Percentiles rank a stretch among this genome's conserved stretches.
Evolutionary conservation across 2,329 filamentous ascomycete genomes (phyloP).

Genomic region (Seiridium unicorne): DNA sequence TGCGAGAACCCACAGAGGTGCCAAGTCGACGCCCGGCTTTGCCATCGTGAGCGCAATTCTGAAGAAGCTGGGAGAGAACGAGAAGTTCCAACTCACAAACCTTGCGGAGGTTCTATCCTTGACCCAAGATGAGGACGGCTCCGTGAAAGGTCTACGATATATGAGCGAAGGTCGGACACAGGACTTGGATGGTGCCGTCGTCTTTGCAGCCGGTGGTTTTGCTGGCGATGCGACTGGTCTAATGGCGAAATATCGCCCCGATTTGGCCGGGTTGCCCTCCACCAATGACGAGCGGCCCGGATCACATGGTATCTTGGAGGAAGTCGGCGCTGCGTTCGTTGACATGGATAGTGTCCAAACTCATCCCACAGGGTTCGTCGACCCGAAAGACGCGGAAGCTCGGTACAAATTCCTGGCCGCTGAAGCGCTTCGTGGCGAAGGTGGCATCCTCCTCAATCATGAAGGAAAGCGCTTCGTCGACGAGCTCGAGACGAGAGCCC

Average conservation of each 20-base stretch:
- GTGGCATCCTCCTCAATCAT: conserved; percentile 51
- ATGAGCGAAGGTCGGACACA: conserved; percentile 30
- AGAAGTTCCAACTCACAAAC: conserved; percentile 51
- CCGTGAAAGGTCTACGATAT: conserved; percentile 54
- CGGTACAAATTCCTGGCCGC: conserved; percentile 62
- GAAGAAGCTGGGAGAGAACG: conserved; percentile 44
- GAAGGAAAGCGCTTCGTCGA: conserved; percentile 57
- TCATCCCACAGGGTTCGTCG: conserved; percentile 64
- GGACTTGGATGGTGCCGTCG: conserved; percentile 48
- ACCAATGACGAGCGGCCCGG: conserved; percentile 61
- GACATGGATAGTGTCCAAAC: conserved; percentile 60
- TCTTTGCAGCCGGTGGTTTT: conserved; percentile 63
- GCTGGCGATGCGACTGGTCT: conserved; percentile 59
- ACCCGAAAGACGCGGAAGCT: conserved; percentile 42
- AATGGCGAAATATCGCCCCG: conserved; percentile 54
- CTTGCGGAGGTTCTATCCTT: conserved; percentile 53
- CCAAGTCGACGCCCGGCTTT: conserved; percentile 53
- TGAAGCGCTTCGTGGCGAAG: conserved; percentile 61
- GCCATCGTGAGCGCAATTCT: conserved; percentile 56
- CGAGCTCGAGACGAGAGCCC: conserved; percentile 59
- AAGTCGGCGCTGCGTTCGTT: conserved; percentile 39
- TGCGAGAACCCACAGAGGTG: conserved; percentile 56
- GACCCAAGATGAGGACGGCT: conserved; percentile 22
- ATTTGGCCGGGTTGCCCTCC: conserved; percentile 58
- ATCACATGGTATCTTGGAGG: conserved; percentile 42